Base-by-base conservation (phyloP, 192 early-diverging fungal species). In the Obelidium mucronatum region DNA sequence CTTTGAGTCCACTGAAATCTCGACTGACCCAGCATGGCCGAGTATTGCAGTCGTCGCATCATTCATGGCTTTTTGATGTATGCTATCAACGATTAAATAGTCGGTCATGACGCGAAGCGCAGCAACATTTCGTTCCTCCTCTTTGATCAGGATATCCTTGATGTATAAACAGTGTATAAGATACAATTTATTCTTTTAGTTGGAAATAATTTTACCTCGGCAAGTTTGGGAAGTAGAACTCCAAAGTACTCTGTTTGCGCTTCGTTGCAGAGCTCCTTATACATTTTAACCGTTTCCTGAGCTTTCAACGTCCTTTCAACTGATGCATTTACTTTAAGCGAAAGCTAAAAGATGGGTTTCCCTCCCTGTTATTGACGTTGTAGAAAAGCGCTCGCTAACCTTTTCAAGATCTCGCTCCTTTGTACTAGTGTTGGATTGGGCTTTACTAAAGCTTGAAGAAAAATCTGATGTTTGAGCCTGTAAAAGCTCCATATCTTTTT, bases 221-320 rank as follows among this genome's bases (percentile, higher is more conserved):
- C 81, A 1, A 84, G 75, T 40, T 42, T 62, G 2, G 83, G 83
- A 17, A 84, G 73, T 2, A 81, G 60, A 3, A 69, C 69, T 17
- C 76, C 73, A 66, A 81, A 84, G 39, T 84, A 84, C 13, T 84
- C 80, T n/a, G 79, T 74, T 62, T 84, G 51, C 13, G 75, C 75
- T 48, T 79, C 59, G 34, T 71, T 77, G 67, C 68, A 79, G 24
- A 84, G 68, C 30, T 81, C 78, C 26, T 74, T 74, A 48, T 73
- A 81, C 17, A 79, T 75, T 42, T 75, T 73, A 2, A 84, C 53
- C 17, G 69, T 76, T 69, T 84, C 83, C 54, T 84, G 78, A 17
- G 80, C 83, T 39, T 54, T 35, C 15, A 75, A 64, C 19, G 83
- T 80, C 58, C 78, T 81, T 52, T 84, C 83, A 2, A 77, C 40